Conservation (phyloP, 2,329 filamentous ascomycete species). For the Fusarium sp. region DNA sequence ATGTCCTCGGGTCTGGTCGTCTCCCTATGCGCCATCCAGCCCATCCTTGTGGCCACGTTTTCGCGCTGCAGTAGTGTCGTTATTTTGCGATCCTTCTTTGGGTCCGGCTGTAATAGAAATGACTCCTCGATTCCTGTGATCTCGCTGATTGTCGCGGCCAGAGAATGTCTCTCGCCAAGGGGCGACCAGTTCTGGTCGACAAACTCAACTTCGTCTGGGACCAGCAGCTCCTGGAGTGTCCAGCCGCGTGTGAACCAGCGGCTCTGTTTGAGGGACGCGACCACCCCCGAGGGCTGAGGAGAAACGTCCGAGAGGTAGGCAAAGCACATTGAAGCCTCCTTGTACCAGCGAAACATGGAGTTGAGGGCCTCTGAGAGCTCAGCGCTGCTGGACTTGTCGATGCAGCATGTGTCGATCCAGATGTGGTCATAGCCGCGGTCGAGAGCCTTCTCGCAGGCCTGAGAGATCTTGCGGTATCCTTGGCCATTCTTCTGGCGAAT, state of each 20-base stretch:
- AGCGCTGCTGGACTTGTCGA: constrained; percentile 43
- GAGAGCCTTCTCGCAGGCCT: constrained; percentile 39
- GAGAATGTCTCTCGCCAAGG: constrained; percentile 33
- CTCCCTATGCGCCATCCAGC: constrained; percentile 49
- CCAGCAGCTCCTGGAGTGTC: constrained; percentile 44
- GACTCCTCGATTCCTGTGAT: constrained; percentile 42
- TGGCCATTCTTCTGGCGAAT: constrained; percentile 32
- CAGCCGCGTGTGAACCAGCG: constrained; percentile 43
- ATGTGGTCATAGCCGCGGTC: constrained; percentile 37
- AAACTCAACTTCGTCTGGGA: constrained; percentile 43
- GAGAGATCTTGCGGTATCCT: constrained; percentile 39
- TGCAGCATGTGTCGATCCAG: constrained; percentile 46
- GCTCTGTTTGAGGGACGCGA: constrained; percentile 34
- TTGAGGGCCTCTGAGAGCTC: constrained; percentile 44
- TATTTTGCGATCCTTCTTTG: constrained; percentile 33
- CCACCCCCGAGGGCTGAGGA: constrained; percentile 18
- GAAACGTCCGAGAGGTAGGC: constrained; percentile 42
- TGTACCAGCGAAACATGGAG: constrained; percentile 45
- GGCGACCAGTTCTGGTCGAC: constrained; percentile 40
- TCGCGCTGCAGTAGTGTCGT: constrained; percentile 36
- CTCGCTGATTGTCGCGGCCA: constrained; percentile 35
- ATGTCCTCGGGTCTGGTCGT: constrained; percentile 48
- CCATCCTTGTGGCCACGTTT: constrained; percentile 49
- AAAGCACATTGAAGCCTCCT: constrained; percentile 34
- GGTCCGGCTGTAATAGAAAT: constrained; percentile 31